Percentiles rank a stretch among this genome's conserved stretches.
Conservation (phyloP, 176 grass and related monocot genomes). For the Pontederia paniculata region DNA sequence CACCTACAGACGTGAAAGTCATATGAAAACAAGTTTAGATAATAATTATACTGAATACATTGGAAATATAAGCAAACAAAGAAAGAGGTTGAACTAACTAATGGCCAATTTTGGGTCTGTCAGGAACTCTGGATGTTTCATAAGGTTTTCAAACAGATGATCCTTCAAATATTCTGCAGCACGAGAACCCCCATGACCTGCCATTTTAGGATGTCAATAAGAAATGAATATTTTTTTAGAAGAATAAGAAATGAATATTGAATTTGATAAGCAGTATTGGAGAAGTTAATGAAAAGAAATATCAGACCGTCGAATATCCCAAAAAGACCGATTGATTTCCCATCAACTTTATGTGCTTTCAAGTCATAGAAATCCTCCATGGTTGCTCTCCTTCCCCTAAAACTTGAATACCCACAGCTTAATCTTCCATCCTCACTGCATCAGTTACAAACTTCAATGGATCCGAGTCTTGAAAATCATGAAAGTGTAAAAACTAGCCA, state of each 20-base stretch:
- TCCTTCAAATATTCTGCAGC: conserved; percentile 90
- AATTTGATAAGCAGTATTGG: conserved; percentile 1
- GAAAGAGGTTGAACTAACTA: conserved; percentile 37
- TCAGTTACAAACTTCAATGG: conserved; percentile 6
- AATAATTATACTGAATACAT: conserved; percentile 4
- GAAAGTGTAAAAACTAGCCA: no score
- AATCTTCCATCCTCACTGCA: conserved; percentile 76
- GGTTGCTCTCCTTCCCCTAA: conserved; percentile 65
- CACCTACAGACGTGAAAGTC: conserved; percentile 37
- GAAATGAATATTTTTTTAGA: no score
- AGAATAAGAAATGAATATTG: conserved; percentile 4
- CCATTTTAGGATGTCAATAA: conserved; percentile 28
- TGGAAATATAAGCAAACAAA: conserved; percentile 11
- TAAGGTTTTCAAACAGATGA: conserved; percentile 80
- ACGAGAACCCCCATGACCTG: conserved; percentile 82
- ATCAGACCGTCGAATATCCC: conserved; percentile 81
- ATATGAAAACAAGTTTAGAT: background rate
- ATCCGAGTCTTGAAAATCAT: background rate
- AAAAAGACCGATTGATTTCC: conserved; percentile 67
- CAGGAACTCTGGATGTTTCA: conserved; percentile 81
- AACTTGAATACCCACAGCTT: conserved; percentile 85
- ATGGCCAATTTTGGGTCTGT: conserved; percentile 86
- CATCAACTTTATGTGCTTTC: conserved; percentile 61
- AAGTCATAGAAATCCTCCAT: conserved; percentile 97
- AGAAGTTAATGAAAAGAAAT: conserved; percentile 10